These are phyloP conservation scores for Amoebophrya sp. DNA, from an alignment of 169 alveolate genomes.

Conservation along the genomic window DNA sequence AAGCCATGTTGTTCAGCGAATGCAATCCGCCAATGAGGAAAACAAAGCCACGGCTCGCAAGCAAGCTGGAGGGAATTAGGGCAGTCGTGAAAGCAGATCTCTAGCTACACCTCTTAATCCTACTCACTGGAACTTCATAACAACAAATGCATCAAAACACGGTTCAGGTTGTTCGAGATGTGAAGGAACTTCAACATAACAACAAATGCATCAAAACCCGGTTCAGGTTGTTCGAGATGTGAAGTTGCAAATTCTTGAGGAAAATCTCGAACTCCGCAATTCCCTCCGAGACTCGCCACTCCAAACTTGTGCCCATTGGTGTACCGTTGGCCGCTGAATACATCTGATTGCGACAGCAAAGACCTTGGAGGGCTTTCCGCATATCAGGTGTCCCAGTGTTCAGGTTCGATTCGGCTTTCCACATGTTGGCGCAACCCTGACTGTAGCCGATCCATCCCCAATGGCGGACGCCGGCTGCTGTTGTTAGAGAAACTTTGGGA, in stretches of 20 bases:
- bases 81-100: too few relatives aligned
- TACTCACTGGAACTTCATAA: too few relatives aligned
- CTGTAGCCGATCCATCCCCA: too few relatives aligned
- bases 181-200: background rate
- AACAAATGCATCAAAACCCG: background rate
- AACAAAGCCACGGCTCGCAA: background rate
- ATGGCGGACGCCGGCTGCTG: too few relatives aligned
- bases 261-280: background rate
- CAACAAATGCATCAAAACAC: background rate
- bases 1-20: background rate
- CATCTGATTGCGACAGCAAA: background rate
- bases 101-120: too few relatives aligned
- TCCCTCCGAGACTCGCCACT: background rate
- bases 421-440: conserved; percentile 28
- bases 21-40: background rate
- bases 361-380: background rate
- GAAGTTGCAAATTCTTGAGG: background rate
- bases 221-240: background rate
- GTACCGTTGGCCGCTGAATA: conserved; percentile 3
- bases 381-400: conserved; percentile 5
- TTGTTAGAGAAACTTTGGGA: too few relatives aligned
- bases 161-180: background rate
- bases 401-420: conserved; percentile 28
- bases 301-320: background rate
- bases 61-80: too few relatives aligned